Conservation (phyloP, 2,329 filamentous ascomycete genomes). For the Thielaviopsis populi region DNA sequence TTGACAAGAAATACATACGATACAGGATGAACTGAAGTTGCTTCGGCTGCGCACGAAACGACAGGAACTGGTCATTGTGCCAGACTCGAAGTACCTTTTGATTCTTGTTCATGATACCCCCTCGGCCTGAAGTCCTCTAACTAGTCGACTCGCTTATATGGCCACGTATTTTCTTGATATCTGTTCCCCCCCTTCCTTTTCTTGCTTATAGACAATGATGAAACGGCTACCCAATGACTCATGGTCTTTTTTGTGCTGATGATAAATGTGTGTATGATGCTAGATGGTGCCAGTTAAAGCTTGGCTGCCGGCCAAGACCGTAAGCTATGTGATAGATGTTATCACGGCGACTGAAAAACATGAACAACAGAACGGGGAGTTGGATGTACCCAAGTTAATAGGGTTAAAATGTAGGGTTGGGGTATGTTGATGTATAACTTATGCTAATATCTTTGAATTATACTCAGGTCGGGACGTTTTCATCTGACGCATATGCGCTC, state of each 20-base stretch:
- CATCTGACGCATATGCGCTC: background rate
- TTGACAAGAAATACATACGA: background rate
- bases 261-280: background rate
- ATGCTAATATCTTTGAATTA: background rate
- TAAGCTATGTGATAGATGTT: background rate
- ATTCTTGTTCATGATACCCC: conserved; percentile 74
- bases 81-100: conserved; percentile 63
- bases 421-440: background rate
- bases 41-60: conserved; percentile 67
- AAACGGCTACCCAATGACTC: background rate
- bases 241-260: background rate
- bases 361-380: background rate
- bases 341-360: background rate
- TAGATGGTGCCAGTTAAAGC: background rate
- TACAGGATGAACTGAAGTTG: conserved; percentile 59
- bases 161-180: background rate
- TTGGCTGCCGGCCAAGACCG: background rate
- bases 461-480: background rate
- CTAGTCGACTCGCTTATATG: background rate
- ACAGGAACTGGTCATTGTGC: conserved; percentile 71
- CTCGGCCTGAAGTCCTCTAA: conserved; percentile 33
- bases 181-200: background rate
- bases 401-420: background rate
- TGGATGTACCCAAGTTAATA: background rate
- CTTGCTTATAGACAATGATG: background rate